Base-by-base conservation (phyloP, 1,284 basidiomycete genomes). In the Ustilago shanxiensis region DNA sequence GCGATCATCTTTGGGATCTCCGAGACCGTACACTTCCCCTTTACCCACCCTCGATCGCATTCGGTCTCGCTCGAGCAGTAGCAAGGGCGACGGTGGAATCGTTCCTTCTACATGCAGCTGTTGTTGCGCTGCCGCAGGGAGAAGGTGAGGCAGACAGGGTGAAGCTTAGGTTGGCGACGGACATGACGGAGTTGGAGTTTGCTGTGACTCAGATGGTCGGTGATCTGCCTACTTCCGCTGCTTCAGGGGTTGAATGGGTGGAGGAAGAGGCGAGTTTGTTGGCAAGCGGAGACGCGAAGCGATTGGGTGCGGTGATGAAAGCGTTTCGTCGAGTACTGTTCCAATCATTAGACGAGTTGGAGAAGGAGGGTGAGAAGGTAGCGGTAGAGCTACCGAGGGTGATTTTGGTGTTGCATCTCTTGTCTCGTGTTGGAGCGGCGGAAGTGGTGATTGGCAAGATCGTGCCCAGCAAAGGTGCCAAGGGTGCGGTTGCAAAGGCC, bases 101-200 rank as follows among this genome's bases (percentile, higher is more conserved):
- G 1, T 98, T 98, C 87, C 90, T 98, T 10, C 86, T 97, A 55
- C 94, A 98, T 82, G 92, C 93, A 13, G 94, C 93, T 18, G 93
- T 98, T 60, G 92, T 92, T 13, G 18, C 52, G 11, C 11, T 63
- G 20, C 57, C 68, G 4, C 3, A n/a, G 13, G 51, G 8, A 13
- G 31, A 35, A 16, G 29, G 39, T 13, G 57, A 91, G 91, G 92
- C 93, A 14, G 95, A 98, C 87, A 90, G 90, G 67, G 93, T 94
- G 2, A 95, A 95, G 83, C 89, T 98, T 37, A 93, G 95, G 86
- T 88, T 98, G 68, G 94, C 94, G 60, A 93, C 91, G 59, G 95
- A 98, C 85, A 95, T 97, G 94, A 93, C 95, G 0, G 93, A 95
- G 85, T 89, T 98, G 59, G 96, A 98, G 87, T 96, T 98, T 86